Conservation (phyloP, 2,329 filamentous ascomycete genomes). For the Talaromyces marneffei region DNA sequence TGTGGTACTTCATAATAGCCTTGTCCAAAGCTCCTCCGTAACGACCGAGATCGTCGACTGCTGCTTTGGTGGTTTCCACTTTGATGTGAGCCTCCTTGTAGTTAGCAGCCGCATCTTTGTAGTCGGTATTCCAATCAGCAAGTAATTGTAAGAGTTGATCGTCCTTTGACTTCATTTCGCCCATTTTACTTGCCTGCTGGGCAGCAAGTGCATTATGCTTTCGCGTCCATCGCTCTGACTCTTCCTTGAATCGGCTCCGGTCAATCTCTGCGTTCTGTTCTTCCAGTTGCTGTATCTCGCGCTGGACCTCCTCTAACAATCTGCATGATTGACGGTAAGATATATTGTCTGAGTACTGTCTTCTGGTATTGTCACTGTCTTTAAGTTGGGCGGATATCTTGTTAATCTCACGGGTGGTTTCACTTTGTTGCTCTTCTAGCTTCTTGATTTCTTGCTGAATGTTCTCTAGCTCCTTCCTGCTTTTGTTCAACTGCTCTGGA, state of each 20-base stretch:
- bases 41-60: slow-evolving; percentile 79
- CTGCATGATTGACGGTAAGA: slow-evolving; percentile 71
- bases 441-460: slow-evolving; percentile 61
- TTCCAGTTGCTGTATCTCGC: slow-evolving; percentile 69
- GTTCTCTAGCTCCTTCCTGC: slow-evolving; percentile 61
- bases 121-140: slow-evolving; percentile 76
- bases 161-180: slow-evolving; percentile 77
- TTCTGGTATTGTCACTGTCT: slow-evolving; percentile 75
- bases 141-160: slow-evolving; percentile 67
- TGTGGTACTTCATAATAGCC: slow-evolving; percentile 95
- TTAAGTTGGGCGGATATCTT: slow-evolving; percentile 69
- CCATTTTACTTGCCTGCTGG: slow-evolving; percentile 67
- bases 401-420: slow-evolving; percentile 66
- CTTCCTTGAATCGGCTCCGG: slow-evolving; percentile 64
- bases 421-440: slow-evolving; percentile 61
- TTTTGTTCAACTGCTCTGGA: slow-evolving; percentile 61
- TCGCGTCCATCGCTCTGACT: slow-evolving; percentile 63
- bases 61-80: slow-evolving; percentile 85
- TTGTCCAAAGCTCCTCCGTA: slow-evolving; percentile 83
- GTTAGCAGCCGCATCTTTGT: slow-evolving; percentile 70
- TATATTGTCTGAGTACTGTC: slow-evolving; percentile 83
- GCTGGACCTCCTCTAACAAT: slow-evolving; percentile 60
- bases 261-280: slow-evolving; percentile 76
- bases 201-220: slow-evolving; percentile 65
- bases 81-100: slow-evolving; percentile 86